These are phyloP conservation scores for Rhodomyrtus psidioides DNA, from an alignment of 441 rosid genomes.

Conservation along the genomic window DNA sequence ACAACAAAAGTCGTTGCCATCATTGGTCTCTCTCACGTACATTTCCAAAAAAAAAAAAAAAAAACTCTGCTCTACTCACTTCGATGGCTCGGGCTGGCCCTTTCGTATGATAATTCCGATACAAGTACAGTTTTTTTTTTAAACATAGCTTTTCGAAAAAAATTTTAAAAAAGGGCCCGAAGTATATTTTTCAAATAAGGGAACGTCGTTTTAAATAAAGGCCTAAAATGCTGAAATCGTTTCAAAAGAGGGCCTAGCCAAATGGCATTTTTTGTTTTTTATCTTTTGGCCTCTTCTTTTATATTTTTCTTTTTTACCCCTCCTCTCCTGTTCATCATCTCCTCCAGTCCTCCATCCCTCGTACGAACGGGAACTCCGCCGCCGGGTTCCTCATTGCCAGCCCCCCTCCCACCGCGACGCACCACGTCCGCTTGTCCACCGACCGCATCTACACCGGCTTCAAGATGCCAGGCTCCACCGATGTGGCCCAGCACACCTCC, in stretches of 20 bases:
- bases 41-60: no score
- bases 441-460: constrained; percentile 68
- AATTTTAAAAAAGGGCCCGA: no score
- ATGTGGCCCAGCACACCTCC: constrained; percentile 91
- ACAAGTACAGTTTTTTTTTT: background rate
- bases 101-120: background rate
- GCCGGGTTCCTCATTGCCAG: constrained; percentile 83
- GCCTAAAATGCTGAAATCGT: no score
- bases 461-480: constrained; percentile 78
- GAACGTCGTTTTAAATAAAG: no score
- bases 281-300: no score
- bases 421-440: constrained; percentile 54
- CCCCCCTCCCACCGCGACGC: constrained; percentile 89
- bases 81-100: background rate
- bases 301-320: no score
- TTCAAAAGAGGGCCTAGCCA: no score
- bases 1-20: background rate
- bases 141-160: no score
- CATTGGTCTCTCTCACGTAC: constrained; percentile 1
- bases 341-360: constrained; percentile 79
- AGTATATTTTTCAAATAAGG: no score
- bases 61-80: background rate
- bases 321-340: no score
- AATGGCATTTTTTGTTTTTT: no score
- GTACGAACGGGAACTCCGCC: constrained; percentile 84